Evolutionary conservation across 768 basidiomycete genomes (phyloP), one percentile per base, ranked within the genome.

Genomic region (Dentipellis sp.): DNA sequence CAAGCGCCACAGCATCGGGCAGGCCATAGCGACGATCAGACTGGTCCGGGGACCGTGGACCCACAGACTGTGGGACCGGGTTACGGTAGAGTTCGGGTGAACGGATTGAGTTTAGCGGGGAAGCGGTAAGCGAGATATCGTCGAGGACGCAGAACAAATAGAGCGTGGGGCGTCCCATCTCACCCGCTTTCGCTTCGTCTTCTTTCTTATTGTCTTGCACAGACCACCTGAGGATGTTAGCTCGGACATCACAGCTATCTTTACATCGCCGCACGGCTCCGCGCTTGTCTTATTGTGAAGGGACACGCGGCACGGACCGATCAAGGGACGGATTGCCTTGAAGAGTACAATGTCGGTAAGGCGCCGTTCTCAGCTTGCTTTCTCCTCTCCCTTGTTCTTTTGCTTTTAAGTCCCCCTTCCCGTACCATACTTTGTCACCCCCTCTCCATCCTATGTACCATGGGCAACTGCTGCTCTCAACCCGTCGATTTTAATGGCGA

Each of bases 401-500:
- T 52, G 38, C 58, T 60, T 59, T 56, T 57, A 62, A 56, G 49
- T 55, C 52, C 36, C 35, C 55, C 42, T 12, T 60, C 56, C 16
- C 21, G 39, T 14, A 3, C 14, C 14, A n/a, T 17, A 10, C 11
- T 40, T 22, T 47, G 12, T 17, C 50, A 36, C 55, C 51, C 55
- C 56, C 34, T 22, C 45, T 8, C 36, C 40, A 12, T 12, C 7
- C 16, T 11, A 7, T 62, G 60, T 55, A 63, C 54, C 55, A 65
- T 69, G 61, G 65, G 65, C 52, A 63, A 66, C 63, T 67, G 68
- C 60, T 68, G 64, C 45, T 66, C 68, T 38, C 63, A 79, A 69
- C 76, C 76, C 23, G 73, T 81, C 67, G 79, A 83, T 65, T 81
- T 79, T 62, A 75, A 79, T 40, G 75, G 73, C 45, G 80, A 82